Conservation (phyloP, 2,329 filamentous ascomycete genomes). For the Diplodia corticola region DNA sequence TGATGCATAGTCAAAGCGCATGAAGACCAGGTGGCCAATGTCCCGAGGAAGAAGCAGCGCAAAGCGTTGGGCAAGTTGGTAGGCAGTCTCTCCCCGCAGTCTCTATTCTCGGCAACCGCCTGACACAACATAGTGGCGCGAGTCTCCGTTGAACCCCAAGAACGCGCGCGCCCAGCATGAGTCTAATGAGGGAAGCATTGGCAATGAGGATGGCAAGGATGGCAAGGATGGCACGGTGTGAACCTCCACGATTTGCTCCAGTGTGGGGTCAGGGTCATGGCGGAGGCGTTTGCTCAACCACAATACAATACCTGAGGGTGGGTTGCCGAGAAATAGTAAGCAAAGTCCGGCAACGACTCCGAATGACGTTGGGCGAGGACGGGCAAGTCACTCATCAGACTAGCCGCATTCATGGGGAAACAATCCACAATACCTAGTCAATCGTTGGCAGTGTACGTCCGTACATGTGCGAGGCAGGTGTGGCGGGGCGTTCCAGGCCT, state of each 20-base stretch:
- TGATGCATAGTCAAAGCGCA: background rate
- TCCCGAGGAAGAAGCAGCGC: constrained; percentile 1
- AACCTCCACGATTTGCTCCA: too few species aligned
- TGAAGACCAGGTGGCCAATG: background rate
- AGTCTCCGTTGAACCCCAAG: constrained; percentile 4
- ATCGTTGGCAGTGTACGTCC: background rate
- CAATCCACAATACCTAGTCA: background rate
- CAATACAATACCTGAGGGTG: too few species aligned
- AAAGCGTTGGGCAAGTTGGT: constrained; percentile 15
- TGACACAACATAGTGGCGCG: constrained; percentile 2
- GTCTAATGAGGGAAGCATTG: background rate
- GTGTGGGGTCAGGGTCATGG: background rate
- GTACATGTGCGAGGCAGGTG: background rate
- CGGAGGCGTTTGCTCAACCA: background rate
- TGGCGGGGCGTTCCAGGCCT: background rate
- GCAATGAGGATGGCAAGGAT: background rate
- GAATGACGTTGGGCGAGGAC: background rate
- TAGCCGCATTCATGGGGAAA: background rate
- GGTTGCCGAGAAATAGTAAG: background rate
- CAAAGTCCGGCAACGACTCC: background rate
- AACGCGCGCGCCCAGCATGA: constrained; percentile 2
- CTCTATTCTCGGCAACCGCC: background rate
- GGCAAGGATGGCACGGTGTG: background rate
- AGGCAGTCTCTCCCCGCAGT: background rate
- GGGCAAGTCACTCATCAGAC: background rate